Evolutionary conservation across 2,329 filamentous ascomycete species (phyloP).

Genomic region (Pseudogymnoascus sp.): DNA sequence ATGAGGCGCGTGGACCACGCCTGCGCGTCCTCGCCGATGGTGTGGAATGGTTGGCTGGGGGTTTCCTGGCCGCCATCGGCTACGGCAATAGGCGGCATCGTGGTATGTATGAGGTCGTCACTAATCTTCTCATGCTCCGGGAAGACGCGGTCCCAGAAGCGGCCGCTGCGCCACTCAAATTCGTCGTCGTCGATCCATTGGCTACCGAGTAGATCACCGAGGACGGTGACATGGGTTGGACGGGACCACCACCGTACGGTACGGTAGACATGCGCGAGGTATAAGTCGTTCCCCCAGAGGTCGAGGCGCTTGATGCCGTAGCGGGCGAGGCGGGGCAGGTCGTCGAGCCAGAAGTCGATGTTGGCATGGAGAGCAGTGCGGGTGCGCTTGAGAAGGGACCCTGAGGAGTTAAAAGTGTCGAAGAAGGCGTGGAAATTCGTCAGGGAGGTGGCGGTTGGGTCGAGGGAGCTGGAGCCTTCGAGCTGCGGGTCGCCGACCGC

Average conservation of each 20-base stretch:
- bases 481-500: constrained; percentile 87
- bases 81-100: constrained; percentile 27
- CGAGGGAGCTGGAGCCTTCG: constrained; percentile 80
- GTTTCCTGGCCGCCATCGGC: constrained; percentile 34
- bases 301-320: constrained; percentile 73
- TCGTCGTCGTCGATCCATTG: constrained; percentile 89
- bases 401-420: constrained; percentile 28
- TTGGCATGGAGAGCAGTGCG: constrained; percentile 48
- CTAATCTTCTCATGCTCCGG: constrained; percentile 55
- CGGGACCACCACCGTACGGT: constrained; percentile 73
- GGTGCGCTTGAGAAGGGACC: constrained; percentile 41
- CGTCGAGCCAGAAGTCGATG: constrained; percentile 54
- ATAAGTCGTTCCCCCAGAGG: constrained; percentile 87
- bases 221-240: constrained; percentile 79
- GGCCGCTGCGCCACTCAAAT: constrained; percentile 61
- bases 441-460: constrained; percentile 42
- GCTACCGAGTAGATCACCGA: constrained; percentile 87
- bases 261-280: constrained; percentile 86
- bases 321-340: constrained; percentile 58
- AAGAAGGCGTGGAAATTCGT: constrained; percentile 40
- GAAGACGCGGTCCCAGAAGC: constrained; percentile 80
- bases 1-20: constrained; percentile 71
- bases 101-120: constrained; percentile 38
- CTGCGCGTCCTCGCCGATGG: constrained; percentile 34
- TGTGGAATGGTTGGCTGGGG: constrained; percentile 17